Base-by-base conservation (phyloP, 2,329 filamentous ascomycete species). In the Stagonosporopsis chrysanthemi region DNA sequence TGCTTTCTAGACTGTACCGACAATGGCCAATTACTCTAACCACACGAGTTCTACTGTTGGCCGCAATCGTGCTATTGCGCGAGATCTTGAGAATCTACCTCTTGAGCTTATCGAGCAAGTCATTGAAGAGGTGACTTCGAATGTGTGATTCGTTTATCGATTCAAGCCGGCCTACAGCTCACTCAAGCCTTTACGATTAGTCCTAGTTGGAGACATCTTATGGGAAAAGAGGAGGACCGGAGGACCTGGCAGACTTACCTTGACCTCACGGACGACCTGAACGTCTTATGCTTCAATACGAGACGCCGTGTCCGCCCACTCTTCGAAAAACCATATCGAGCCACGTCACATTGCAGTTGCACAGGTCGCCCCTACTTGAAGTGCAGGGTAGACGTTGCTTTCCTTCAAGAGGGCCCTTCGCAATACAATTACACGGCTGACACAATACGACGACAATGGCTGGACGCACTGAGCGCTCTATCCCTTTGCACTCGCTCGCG, bases 21-120 rank as follows among this genome's bases (percentile, higher is more conserved):
- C 12, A 4, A 31, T 31, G 29, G 29, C 29, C 8, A 14, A 31
- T 14, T 2, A 31, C 12, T 31, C 29, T 31, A 4, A 14, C 8
- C 9, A 14, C 29, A 31, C 11, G 2, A 17, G 3, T 6, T 4
- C 19, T 12, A 12, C 19, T 11, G 15, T 41, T 9, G 12, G 22
- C 39, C 39, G 39, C 7, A 41, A 41, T 15, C 22, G 39, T 14
- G 12, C 39, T 24, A 15, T 41, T 22, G 39, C 39, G 22, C 39
- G 15, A 22, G 49, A 59, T 39, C 41, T 61, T 0, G 61, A 61
- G 14, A 60, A 51, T 11, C 33, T 64, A 1, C 59, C 62, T 2
- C 14, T 41, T 3, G 46, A 33, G 36, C 28, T 45, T 29, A 35
- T 35, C 43, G 29, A 45, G 11, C 22, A 22, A 15, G 28, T 45